Evolutionary conservation across 208 protist species (phyloP).

Genomic region (Leptomonas seymouri): DNA sequence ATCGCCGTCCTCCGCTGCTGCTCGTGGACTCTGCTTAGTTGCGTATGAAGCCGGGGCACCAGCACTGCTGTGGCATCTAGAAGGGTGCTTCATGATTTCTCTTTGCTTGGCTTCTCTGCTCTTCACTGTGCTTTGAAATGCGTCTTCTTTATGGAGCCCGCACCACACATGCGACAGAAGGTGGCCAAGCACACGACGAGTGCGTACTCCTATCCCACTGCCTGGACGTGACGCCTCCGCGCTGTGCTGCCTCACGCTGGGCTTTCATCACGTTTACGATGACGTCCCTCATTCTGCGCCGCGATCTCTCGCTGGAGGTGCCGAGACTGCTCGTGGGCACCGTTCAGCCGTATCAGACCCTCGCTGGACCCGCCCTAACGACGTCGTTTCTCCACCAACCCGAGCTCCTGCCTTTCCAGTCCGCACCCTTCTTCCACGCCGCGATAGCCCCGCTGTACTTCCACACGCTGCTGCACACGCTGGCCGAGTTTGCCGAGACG

Average conservation of each 20-base stretch:
- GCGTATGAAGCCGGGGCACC: no score
- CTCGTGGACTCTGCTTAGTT: no score
- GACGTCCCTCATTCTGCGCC: constrained; percentile 22
- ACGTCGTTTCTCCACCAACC: constrained; percentile 68
- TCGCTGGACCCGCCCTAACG: constrained; percentile 76
- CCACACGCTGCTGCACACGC: constrained; percentile 74
- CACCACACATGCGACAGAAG: no score
- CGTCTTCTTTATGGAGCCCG: no score
- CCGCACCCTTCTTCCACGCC: constrained; percentile 51
- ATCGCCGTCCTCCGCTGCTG: no score
- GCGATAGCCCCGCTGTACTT: constrained; percentile 64
- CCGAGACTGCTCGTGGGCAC: constrained; percentile 62
- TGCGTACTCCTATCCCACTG: no score
- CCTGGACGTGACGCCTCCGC: not conserved
- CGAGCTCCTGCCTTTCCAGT: constrained; percentile 66
- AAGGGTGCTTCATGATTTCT: not conserved
- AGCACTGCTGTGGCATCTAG: no score
- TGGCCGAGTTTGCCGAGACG: constrained; percentile 81
- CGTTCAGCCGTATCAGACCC: constrained; percentile 86
- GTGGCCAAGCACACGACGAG: no score
- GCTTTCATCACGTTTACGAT: constrained; percentile 3
- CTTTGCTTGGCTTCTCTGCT: not conserved
- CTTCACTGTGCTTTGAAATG: no score
- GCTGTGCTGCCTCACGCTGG: not conserved
- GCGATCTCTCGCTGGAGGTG: constrained; percentile 49